Base-by-base conservation (phyloP, 306 rosid species). In the Abrus pulchellus region DNA sequence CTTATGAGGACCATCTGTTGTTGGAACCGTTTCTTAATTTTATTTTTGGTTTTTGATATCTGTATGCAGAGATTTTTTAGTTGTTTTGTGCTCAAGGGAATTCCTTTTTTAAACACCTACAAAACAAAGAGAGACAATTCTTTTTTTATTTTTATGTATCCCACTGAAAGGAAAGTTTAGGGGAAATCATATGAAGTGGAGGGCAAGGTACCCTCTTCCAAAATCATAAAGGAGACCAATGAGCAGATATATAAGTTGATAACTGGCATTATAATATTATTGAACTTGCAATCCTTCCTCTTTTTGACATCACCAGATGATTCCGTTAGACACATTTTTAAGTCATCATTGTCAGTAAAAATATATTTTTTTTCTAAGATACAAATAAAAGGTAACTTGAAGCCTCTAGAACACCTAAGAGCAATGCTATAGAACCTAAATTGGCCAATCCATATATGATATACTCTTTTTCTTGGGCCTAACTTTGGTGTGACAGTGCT, bases 201-300 rank as follows among this genome's bases (percentile, higher is more conserved):
- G 71, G 50, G 20, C 53, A 13, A 48, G 20, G 27, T 54, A 54
- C 50, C n/a, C 64, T 43, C 38, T 54, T 73, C 27, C 54, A 7
- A 73, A 55, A 27, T 28, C 13, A 36, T 38, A 5, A 54, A 53
- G 52, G 36, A 54, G 10, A 54, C 38, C 5, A 3, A 13, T 70
- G 32, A 33, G 61, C 61, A 70, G 75, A 70, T 70, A 33, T 13
- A 10, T 27, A 10, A 73, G 66, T 27, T 73, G 78, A 55, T 73
- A 73, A 28, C 66, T 56, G 67, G 53, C 78, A 28, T 20, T 30
- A 33, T 28, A 29, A 29, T 29, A 30, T 30, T 59, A 59, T 30
- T 59, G 65, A 6, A 30, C 13, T 59, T 32, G 7, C 40, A 59
- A 59, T 59, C 9, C 14, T 59, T 59, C 65, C 41, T 30, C 65